Base-by-base conservation (phyloP, 2,329 filamentous ascomycete species). In the Botrytis cinerea region DNA sequence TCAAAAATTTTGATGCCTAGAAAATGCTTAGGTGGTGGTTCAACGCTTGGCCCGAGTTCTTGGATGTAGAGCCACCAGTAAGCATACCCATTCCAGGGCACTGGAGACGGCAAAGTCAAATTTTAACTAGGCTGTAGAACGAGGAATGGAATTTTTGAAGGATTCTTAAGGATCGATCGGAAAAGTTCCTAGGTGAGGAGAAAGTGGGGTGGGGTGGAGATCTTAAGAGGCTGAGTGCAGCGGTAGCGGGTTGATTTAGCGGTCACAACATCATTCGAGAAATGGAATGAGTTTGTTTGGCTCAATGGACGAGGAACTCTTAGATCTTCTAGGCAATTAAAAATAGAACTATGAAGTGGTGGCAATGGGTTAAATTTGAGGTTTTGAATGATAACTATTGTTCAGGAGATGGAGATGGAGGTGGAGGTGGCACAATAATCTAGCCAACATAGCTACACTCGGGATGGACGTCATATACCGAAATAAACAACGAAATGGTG, bases 201-300 rank as follows among this genome's bases (percentile, higher is more conserved):
- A 16, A 40, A 28, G 35, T n/a, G 16, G 25, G n/a, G 62, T 45
- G n/a, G 62, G 20, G 40, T 46, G 40, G 40, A 46, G 62, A 46
- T 46, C 43, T 25, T 32, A 57, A 16, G 62, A 46, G 62, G 62
- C 62, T 66, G 62, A 62, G 38, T 62, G 22, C n/a, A 43, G 25
- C 16, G 38, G 38, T 43, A 62, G 16, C 16, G 38, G 38, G 60
- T 62, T 28, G 25, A 62, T 40, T 62, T 43, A 25, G 38, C 20
- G 25, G 25, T 28, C 7, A 43, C 38, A n/a, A 43, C 8, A 28
- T 62, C 8, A n/a, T 62, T n/a, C 38, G n/a, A 25, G 38, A 25
- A 20, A 62, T 20, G 25, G 14, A 28, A 28, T 62, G 7, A 5
- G 8, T 28, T 43, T 1, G 8, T 14, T 28, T 8, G 7, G 60